A percentile compares a stretch with the other conserved stretches of the same genome.
Evolutionary conservation across 768 basidiomycete genomes (phyloP).

Genomic region (Russula abietina): DNA sequence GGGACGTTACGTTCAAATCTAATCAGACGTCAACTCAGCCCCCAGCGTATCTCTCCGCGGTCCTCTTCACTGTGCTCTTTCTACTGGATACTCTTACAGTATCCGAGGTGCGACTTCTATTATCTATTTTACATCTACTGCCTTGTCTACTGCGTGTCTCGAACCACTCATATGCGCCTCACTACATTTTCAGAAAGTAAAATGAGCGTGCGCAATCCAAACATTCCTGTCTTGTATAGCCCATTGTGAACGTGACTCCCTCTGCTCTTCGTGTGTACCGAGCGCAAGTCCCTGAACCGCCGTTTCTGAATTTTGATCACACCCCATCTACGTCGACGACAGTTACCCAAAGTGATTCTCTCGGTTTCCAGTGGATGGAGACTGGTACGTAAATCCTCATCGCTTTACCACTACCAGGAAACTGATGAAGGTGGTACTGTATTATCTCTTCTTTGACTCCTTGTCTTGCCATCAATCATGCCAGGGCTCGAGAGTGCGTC

Average conservation of each 20-base stretch:
- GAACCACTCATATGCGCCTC: too few relatives aligned
- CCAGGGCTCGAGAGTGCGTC: too few relatives aligned
- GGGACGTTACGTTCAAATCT: too few relatives aligned
- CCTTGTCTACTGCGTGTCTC: neutral
- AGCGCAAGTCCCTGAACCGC: neutral
- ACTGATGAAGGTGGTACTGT: too few relatives aligned
- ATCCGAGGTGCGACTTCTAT: slow-evolving; percentile 54
- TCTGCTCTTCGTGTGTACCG: slow-evolving; percentile 52
- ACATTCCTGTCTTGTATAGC: slow-evolving; percentile 66
- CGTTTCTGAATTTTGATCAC: neutral
- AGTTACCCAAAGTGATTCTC: slow-evolving; percentile 78
- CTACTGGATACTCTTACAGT: slow-evolving; percentile 41
- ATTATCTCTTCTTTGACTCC: slow-evolving; percentile 8
- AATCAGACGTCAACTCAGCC: too few relatives aligned
- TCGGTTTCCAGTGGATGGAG: too few relatives aligned
- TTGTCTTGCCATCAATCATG: neutral
- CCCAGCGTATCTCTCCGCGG: too few relatives aligned
- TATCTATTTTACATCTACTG: too few relatives aligned
- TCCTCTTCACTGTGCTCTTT: neutral
- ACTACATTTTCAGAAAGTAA: slow-evolving; percentile 81
- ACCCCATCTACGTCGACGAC: slow-evolving; percentile 64
- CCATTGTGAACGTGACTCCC: slow-evolving; percentile 85
- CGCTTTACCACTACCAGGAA: neutral
- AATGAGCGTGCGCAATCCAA: slow-evolving; percentile 77
- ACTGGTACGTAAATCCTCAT: slow-evolving; percentile 54